Evolutionary conservation across 169 alveolate species (phyloP), one percentile per base, ranked within the genome.

Genomic region (Babesia gibsoni): DNA sequence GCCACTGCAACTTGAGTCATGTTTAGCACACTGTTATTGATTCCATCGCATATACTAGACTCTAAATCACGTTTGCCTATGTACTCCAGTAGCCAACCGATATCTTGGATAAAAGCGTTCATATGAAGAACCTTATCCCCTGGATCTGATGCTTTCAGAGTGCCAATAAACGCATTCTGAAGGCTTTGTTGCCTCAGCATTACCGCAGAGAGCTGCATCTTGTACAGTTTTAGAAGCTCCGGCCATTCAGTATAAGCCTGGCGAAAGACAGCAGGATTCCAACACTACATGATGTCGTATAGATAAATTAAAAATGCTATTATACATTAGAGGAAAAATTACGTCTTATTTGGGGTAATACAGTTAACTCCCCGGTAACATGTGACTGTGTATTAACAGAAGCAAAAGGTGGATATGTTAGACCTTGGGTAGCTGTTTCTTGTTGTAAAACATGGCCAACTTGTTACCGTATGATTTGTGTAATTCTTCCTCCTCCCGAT

Each of bases 401-500:
- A n/a, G n/a, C n/a, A n/a, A n/a, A n/a, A n/a, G n/a, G n/a, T n/a
- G n/a, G n/a, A n/a, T 37, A 32, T 18, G 46, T 48, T 56, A 58
- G 12, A 35, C 80, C 37, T 23, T 56, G 45, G 77, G 35, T 7
- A 63, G 63, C 54, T 53, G 46, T 3, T 61, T 43, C 18, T 52
- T 66, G 8, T 45, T 2, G 30, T 46, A n/a, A 33, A 61, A 61
- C 33, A 53, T 58, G 10, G 77, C 70, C 0, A 45, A 45, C 33
- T 56, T 30, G 10, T 2, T 25, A 5, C 46, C 63, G 20, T 7
- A 39, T 8, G 30, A 22, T 46, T 43, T 58, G 49, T 50, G 16
- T 22, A 58, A 0, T 27, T 64, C 73, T n/a, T 39, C 74, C 25
- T 46, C 72, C 32, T 69, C 81, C 16, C 32, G 6, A 39, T 36